Conservation (phyloP, 129 eudicot genomes). For the Silybum marianum region DNA sequence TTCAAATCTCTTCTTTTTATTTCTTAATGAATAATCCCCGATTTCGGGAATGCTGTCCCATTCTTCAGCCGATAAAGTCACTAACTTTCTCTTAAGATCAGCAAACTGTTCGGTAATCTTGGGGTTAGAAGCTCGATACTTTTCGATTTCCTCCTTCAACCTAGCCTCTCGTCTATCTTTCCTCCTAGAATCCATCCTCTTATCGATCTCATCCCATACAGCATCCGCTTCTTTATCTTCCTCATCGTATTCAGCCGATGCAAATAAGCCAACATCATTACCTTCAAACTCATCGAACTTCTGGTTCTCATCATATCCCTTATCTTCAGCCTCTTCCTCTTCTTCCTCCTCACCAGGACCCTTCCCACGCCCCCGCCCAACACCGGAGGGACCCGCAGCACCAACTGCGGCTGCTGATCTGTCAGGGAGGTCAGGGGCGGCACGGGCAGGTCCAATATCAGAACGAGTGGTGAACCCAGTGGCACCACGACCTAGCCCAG, state of each 20-base stretch:
- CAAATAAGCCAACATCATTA: constrained; percentile 90
- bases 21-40: constrained; percentile 88
- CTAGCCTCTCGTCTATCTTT: constrained; percentile 92
- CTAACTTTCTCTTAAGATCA: constrained; percentile 76
- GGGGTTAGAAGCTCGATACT: constrained; percentile 81
- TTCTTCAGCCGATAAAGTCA: constrained; percentile 58
- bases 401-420: constrained; percentile 56
- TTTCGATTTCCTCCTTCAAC: constrained; percentile 84
- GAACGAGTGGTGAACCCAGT: constrained; percentile 97
- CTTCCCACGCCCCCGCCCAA: constrained; percentile 69
- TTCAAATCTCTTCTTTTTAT: constrained; percentile 90
- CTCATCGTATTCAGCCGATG: constrained; percentile 92
- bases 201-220: constrained; percentile 85
- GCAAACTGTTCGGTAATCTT: constrained; percentile 96
- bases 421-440: constrained; percentile 90
- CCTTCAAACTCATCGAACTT: constrained; percentile 98
- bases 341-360: constrained; percentile 55
- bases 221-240: constrained; percentile 94
- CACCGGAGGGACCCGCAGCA: constrained; percentile 55
- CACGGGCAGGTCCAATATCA: constrained; percentile 97
- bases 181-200: constrained; percentile 86
- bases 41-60: constrained; percentile 96
- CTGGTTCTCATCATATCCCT: constrained; percentile 92
- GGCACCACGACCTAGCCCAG: constrained; percentile 97
- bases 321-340: constrained; percentile 80